phyloP scores from a whole-genome alignment of 805 yeast species.

The Saccharomycopsis vini region DNA sequence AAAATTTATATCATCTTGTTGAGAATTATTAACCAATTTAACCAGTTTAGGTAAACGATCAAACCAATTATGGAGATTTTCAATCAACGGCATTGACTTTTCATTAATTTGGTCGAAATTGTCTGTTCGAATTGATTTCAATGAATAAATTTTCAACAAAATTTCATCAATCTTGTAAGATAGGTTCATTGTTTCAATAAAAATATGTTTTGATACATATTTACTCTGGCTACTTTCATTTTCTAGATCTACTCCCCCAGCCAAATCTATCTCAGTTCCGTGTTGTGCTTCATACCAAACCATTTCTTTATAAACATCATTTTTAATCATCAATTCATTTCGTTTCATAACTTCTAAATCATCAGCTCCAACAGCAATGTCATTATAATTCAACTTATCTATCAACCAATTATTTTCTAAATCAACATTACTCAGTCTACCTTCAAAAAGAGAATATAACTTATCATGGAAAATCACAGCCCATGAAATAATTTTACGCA shows the following conservation, averaged over 20 bases:
- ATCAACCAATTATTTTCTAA: constrained; percentile 23
- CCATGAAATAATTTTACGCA: constrained; percentile 24
- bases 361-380: constrained; percentile 20
- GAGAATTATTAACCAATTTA: constrained; percentile 4
- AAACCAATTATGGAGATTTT: constrained; percentile 22
- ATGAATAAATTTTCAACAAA: constrained; percentile 21
- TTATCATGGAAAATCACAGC: constrained; percentile 24
- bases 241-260: constrained; percentile 1
- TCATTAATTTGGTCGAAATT: constrained; percentile 20
- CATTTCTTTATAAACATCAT: constrained; percentile 18
- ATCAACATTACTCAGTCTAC: constrained; percentile 22
- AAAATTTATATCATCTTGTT: background rate
- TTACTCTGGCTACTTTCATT: constrained; percentile 1
- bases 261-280: constrained; percentile 5
- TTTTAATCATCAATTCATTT: constrained; percentile 17
- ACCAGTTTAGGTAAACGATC: constrained; percentile 18
- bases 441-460: constrained; percentile 24
- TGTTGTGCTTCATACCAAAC: constrained; percentile 17
- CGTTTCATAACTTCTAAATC: constrained; percentile 13
- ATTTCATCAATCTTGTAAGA: constrained; percentile 22
- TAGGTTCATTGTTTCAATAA: constrained; percentile 23
- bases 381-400: constrained; percentile 20
- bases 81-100: constrained; percentile 18
- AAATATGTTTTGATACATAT: constrained; percentile 18
- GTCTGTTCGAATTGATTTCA: constrained; percentile 23